phyloP scores from a whole-genome alignment of 352 stramenopile species.

The Aphanomyces stellatus region DNA sequence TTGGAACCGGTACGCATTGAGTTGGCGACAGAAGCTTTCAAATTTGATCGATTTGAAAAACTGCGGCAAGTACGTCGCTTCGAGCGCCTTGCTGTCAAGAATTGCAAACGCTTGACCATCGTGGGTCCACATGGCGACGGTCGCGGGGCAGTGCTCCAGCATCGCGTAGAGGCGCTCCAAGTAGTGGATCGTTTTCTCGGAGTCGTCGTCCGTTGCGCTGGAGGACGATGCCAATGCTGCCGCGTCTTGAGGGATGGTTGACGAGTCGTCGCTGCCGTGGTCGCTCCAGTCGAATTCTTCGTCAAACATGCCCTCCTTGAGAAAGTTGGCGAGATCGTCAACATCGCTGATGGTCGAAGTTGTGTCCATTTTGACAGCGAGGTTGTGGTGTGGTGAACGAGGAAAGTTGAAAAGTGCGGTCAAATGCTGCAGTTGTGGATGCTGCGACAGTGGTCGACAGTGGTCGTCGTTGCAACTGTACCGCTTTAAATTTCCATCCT shows the following conservation, averaged over 20 bases:
- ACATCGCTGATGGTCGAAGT: neutral
- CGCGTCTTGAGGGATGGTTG: too few relatives aligned
- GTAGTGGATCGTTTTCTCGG: neutral
- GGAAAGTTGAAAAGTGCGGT: neutral
- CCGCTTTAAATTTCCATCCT: neutral
- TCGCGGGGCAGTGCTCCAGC: neutral
- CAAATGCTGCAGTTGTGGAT: neutral
- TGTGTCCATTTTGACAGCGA: neutral
- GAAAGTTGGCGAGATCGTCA: neutral
- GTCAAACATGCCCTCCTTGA: neutral
- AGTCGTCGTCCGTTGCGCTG: too few relatives aligned
- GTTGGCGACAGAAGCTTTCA: slow-evolving; percentile 89
- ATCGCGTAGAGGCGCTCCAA: slow-evolving; percentile 11
- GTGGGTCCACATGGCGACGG: slow-evolving; percentile 39
- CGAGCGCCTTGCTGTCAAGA: slow-evolving; percentile 73
- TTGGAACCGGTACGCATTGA: slow-evolving; percentile 93
- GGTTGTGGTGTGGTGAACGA: neutral
- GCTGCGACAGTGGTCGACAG: too few relatives aligned
- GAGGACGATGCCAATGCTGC: too few relatives aligned
- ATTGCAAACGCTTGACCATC: slow-evolving; percentile 76
- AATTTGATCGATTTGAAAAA: slow-evolving; percentile 96
- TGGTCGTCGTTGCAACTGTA: neutral
- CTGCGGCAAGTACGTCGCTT: slow-evolving; percentile 80
- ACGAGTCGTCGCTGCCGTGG: neutral
- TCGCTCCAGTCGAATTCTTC: neutral